A percentile compares a stretch with the other conserved stretches of the same genome.
phyloP scores from a whole-genome alignment of 2,329 filamentous ascomycete species.

The Spiromastix sp. region DNA sequence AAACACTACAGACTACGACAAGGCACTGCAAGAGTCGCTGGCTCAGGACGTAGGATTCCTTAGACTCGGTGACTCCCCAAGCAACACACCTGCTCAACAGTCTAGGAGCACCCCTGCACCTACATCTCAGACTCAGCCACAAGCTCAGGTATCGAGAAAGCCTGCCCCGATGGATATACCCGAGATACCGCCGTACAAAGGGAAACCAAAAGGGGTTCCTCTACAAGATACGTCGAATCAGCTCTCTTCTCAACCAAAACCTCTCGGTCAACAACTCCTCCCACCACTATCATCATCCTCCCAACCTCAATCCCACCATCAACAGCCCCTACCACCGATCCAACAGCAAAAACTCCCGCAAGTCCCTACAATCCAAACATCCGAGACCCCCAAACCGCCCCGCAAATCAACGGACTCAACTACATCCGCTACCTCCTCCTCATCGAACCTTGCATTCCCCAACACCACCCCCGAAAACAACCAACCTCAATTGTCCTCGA shows the following conservation, averaged over 20 bases:
- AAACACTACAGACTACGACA: conserved; percentile 30
- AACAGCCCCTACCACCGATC: conserved; percentile 6
- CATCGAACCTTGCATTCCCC: conserved; percentile 9
- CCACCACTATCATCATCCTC: conserved; percentile 18
- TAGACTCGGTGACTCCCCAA: conserved; percentile 23
- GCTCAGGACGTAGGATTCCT: conserved; percentile 32
- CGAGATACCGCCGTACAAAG: conserved; percentile 24
- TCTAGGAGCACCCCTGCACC: conserved; percentile 7
- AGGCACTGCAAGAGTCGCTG: conserved; percentile 30
- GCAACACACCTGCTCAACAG: conserved; percentile 10
- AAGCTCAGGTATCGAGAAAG: conserved; percentile 15
- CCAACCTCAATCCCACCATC: conserved; percentile 7
- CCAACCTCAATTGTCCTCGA: no score
- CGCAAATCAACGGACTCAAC: conserved; percentile 9
- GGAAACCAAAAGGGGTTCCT: conserved; percentile 14
- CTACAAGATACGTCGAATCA: conserved; percentile 10
- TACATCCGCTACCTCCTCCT: conserved; percentile 8
- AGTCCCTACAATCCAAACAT: conserved; percentile 41
- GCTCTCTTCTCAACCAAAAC: conserved; percentile 8
- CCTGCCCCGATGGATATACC: conserved; percentile 19
- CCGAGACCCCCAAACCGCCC: conserved; percentile 36
- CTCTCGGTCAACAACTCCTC: conserved; percentile 17
- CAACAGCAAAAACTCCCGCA: conserved; percentile 7
- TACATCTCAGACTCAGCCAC: conserved; percentile 7
- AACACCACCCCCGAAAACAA: conserved; percentile 35